Evolutionary conservation across 2,329 filamentous ascomycete species (phyloP).

Genomic region (Rutstroemia sp.): DNA sequence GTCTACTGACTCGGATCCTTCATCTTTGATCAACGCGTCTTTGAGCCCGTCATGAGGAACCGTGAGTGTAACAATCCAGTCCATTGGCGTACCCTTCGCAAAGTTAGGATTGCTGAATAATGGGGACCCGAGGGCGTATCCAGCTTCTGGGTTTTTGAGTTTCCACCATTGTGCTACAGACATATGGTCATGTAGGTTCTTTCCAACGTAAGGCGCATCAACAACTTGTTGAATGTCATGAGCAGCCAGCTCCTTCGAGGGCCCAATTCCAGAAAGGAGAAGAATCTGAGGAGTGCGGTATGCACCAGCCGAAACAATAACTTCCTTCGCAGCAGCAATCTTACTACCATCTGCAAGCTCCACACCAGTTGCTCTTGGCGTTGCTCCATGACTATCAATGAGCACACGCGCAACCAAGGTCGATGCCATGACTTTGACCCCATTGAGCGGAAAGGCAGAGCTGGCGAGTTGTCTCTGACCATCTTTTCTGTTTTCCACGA

Average conservation of each 20-base stretch:
- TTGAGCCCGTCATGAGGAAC: not conserved
- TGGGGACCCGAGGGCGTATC: not conserved
- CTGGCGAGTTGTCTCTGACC: not conserved
- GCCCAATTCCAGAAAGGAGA: not conserved
- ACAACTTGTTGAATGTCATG: conserved; percentile 1
- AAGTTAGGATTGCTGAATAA: not conserved
- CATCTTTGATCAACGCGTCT: not conserved
- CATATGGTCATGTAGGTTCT: conserved; percentile 1
- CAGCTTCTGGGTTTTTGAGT: not conserved
- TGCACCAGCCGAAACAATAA: not conserved
- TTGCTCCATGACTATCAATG: not conserved
- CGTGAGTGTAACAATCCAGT: not conserved
- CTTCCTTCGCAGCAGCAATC: not conserved
- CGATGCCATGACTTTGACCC: not conserved
- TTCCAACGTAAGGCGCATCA: not conserved
- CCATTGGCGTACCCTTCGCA: not conserved
- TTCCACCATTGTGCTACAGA: conserved; percentile 1
- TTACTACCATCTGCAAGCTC: not conserved
- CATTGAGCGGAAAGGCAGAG: not conserved
- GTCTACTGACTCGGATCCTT: not conserved
- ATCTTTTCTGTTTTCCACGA: not conserved
- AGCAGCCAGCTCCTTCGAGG: not conserved
- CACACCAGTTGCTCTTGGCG: not conserved
- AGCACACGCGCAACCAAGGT: not conserved
- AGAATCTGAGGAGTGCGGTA: not conserved